phyloP scores from a whole-genome alignment of 148 eudicot species.

The Vaccinium corymbosum region DNA sequence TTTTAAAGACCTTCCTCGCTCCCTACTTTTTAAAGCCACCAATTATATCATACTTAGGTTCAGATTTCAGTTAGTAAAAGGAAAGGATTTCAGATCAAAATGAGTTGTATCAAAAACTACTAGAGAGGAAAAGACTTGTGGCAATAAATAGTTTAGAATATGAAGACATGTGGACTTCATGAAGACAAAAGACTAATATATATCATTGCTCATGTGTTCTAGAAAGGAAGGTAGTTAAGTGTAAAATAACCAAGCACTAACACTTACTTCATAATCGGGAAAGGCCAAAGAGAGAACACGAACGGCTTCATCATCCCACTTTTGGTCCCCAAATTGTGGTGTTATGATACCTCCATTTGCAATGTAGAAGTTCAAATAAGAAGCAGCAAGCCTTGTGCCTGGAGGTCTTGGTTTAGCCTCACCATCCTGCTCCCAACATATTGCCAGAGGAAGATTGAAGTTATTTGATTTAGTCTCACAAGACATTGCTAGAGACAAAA shows the following conservation, averaged over 20 bases:
- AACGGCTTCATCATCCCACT: conserved; percentile 86
- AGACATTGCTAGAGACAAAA: not conserved
- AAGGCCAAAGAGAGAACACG: conserved; percentile 60
- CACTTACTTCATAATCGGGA: conserved; percentile 64
- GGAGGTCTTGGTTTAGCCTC: conserved; percentile 75
- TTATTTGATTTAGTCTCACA: not conserved
- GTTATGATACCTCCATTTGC: conserved; percentile 80
- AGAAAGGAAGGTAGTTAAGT: conserved; percentile 12
- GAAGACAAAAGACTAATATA: not conserved
- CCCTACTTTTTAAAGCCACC: not conserved
- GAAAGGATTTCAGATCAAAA: not conserved
- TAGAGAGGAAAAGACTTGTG: too few species aligned
- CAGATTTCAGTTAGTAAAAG: not conserved
- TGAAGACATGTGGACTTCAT: not conserved
- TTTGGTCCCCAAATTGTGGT: conserved; percentile 90
- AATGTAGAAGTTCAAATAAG: conserved; percentile 89
- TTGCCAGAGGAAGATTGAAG: conserved; percentile 1
- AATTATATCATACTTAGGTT: not conserved
- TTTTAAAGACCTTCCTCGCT: not conserved
- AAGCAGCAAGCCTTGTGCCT: conserved; percentile 91
- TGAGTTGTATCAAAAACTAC: too few species aligned
- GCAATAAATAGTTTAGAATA: too few species aligned
- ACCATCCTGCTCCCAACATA: conserved; percentile 42
- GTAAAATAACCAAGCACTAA: conserved; percentile 7
- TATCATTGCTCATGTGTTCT: not conserved